Percentiles rank a stretch among this genome's conserved stretches.
phyloP scores from a whole-genome alignment of 257 asterid species.

The Nicotiana tabacum region DNA sequence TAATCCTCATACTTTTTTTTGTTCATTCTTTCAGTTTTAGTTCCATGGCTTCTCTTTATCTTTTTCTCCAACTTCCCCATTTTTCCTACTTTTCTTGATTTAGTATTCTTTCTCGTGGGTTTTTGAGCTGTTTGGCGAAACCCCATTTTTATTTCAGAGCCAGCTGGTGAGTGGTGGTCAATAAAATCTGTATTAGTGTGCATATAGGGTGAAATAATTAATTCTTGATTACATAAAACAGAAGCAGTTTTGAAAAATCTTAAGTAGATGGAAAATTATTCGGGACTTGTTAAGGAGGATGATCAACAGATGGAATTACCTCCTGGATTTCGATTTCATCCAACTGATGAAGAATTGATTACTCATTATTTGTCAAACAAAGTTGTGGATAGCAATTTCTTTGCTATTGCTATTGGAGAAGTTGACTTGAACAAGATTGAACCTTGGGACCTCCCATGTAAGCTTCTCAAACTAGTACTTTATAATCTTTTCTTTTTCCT shows the following conservation, averaged over 20 bases:
- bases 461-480: constrained; percentile 4
- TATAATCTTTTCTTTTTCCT: not conserved
- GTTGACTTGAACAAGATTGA: constrained; percentile 78
- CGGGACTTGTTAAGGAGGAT: constrained; percentile 21
- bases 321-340: constrained; percentile 80
- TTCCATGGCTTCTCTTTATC: constrained; percentile 24
- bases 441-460: constrained; percentile 83
- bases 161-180: not conserved
- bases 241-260: not conserved
- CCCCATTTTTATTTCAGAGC: not conserved
- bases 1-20: constrained; percentile 20
- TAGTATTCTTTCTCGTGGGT: not conserved
- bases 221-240: not conserved
- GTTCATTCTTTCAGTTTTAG: constrained; percentile 16
- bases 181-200: not conserved
- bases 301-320: constrained; percentile 44
- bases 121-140: constrained; percentile 11
- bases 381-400: constrained; percentile 38
- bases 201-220: not conserved
- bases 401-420: constrained; percentile 58
- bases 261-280: constrained; percentile 32
- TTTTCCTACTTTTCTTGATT: constrained; percentile 15
- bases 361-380: constrained; percentile 62
- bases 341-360: constrained; percentile 73
- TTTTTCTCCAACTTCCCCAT: constrained; percentile 7